Conservation (phyloP, 306 rosid species). For the Begonia loranthoides region DNA sequence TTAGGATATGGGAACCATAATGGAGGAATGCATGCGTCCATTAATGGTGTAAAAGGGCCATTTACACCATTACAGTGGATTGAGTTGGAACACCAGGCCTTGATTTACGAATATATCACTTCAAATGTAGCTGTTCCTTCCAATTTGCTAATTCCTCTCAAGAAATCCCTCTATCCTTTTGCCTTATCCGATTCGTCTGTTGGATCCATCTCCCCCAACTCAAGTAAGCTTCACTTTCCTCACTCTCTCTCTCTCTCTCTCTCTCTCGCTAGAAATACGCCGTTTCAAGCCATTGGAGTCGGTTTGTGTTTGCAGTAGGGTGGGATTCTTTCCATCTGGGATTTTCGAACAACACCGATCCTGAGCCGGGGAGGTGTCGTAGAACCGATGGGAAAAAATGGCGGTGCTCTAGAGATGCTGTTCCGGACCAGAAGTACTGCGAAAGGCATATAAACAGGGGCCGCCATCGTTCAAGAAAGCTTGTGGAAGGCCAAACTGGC, state of each 20-base stretch:
- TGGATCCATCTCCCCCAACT: slow-evolving; percentile 19
- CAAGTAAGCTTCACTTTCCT: slow-evolving; percentile 21
- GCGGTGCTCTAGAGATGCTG: slow-evolving; percentile 56
- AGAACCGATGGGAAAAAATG: slow-evolving; percentile 52
- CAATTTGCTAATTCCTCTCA: slow-evolving; percentile 33
- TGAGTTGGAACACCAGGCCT: slow-evolving; percentile 50
- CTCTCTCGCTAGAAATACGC: too few relatives aligned
- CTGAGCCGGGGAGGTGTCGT: slow-evolving; percentile 55
- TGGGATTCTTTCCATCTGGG: slow-evolving; percentile 45
- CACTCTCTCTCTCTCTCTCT: background rate
- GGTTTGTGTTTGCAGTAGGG: slow-evolving; percentile 13
- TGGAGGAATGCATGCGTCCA: slow-evolving; percentile 29
- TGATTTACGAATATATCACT: slow-evolving; percentile 44
- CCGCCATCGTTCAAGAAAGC: slow-evolving; percentile 67
- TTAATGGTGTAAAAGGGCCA: slow-evolving; percentile 24
- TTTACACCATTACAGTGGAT: slow-evolving; percentile 49
- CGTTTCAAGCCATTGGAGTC: background rate
- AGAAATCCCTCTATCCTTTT: slow-evolving; percentile 29
- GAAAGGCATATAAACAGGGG: slow-evolving; percentile 51
- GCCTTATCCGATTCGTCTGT: slow-evolving; percentile 22
- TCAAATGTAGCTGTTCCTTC: slow-evolving; percentile 39
- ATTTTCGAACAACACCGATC: slow-evolving; percentile 31
- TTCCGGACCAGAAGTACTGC: slow-evolving; percentile 47
- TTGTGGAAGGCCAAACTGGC: slow-evolving; percentile 60
- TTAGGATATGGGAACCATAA: background rate